Evolutionary conservation across 176 grass and related monocot genomes (phyloP), one percentile per base, ranked within the genome.

Genomic region (Phoenix roebelenii): DNA sequence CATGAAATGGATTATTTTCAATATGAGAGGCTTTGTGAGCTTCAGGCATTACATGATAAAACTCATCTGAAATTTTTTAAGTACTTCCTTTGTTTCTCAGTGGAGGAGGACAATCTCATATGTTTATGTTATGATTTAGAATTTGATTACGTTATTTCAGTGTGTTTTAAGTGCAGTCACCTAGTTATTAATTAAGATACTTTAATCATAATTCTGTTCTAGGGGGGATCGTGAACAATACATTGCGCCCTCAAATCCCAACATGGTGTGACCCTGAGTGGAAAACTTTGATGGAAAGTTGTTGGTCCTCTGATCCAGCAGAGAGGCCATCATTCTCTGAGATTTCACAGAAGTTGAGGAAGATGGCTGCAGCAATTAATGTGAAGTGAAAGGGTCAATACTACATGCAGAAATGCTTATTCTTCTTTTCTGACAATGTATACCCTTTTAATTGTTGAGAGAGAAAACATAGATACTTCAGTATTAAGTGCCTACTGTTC

Each of bases 261-360:
- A 57, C 93, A 1, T 98, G 93, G 93, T 98, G 93, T 57, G 93
- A 98, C 78, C 93, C 93, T 85, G 93, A 98, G 80, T 98, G 93
- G 93, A 98, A 85, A 72, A 72, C 63, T 55, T 60, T 98, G 75
- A 98, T 92, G 93, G 81, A 89, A 77, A 83, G 73, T 62, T 83
- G 93, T 66, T 98, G 93, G 93, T 68, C 83, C 19, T 61, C 63
- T 67, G 93, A 98, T 79, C 87, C 87, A 57, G 29, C 75, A 17
- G 79, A 73, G 52, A 91, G 93, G 65, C 87, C 93, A 15, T 92
- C 93, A 49, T 98, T 98, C 73, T 83, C 84, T 67, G 93, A 98
- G 59, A 92, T 92, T 73, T 88, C 87, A 63, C 87, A 98, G 60
- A 85, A 67, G 51, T 83, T 98, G 73, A 78, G 93, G 71, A 88